phyloP scores from a whole-genome alignment of 2,329 filamentous ascomycete species.

The Ilyonectria destructans region DNA sequence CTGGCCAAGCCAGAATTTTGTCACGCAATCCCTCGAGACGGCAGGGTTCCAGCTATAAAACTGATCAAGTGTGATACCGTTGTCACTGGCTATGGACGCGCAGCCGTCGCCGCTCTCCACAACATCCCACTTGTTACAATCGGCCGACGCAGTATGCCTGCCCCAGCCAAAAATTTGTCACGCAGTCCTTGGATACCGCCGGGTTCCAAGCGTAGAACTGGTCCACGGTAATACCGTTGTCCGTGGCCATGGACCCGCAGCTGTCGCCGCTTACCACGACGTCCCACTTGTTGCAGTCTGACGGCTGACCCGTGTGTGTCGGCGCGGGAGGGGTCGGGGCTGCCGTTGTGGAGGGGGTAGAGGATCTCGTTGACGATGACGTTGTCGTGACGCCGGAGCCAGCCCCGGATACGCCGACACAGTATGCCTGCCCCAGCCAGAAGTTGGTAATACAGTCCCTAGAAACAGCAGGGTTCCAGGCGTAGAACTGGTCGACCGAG shows the following conservation, averaged over 20 bases:
- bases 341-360: neutral
- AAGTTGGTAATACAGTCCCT: neutral
- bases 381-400: neutral
- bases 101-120: too few species aligned
- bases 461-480: neutral
- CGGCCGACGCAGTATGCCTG: too few species aligned
- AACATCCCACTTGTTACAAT: too few species aligned
- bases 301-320: neutral
- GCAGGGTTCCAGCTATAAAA: too few species aligned
- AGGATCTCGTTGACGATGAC: too few species aligned
- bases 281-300: neutral
- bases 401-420: neutral
- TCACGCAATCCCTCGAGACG: too few species aligned
- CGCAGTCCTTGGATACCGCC: neutral
- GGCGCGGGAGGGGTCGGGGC: neutral
- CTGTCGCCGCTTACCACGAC: neutral
- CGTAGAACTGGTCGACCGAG: neutral
- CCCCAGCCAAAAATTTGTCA: neutral
- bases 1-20: too few species aligned
- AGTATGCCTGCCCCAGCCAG: neutral
- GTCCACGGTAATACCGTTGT: neutral
- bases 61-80: too few species aligned
- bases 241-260: neutral
- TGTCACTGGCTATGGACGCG: too few species aligned
- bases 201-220: neutral